These are phyloP conservation scores for Penicillium sp. DNA, from an alignment of 2,329 filamentous ascomycete genomes.

Conservation along the genomic window DNA sequence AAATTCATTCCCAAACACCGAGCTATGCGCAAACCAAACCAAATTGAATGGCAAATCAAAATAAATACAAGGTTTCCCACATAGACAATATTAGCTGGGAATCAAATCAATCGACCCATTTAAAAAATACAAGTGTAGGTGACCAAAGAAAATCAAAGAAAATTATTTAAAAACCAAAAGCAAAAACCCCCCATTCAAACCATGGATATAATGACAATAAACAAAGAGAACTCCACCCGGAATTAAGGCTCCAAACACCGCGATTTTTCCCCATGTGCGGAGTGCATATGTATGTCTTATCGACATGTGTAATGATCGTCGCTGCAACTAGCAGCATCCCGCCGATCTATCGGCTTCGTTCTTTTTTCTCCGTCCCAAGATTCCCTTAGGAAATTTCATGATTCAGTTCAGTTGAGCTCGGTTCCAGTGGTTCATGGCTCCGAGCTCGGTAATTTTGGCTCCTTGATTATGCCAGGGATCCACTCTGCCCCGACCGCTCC, in stretches of 20 bases:
- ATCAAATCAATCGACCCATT: neutral
- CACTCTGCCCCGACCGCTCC: neutral
- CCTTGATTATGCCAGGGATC: neutral
- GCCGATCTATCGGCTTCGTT: neutral
- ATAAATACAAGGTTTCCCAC: neutral
- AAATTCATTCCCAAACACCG: constrained; percentile 14
- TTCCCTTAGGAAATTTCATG: neutral
- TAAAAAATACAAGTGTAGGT: neutral
- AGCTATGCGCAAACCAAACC: constrained; percentile 19
- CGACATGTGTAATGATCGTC: constrained; percentile 1
- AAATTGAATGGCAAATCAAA: neutral
- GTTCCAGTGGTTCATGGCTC: neutral
- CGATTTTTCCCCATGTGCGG: neutral
- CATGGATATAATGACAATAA: constrained; percentile 8
- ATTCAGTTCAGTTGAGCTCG: neutral
- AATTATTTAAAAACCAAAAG: neutral
- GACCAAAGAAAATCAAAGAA: neutral
- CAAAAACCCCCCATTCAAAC: neutral
- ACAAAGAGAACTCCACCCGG: neutral
- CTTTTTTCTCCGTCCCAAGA: neutral
- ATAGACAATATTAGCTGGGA: neutral
- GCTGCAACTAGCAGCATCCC: neutral
- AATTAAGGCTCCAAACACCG: constrained; percentile 2
- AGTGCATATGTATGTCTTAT: neutral
- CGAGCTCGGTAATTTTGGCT: neutral